Percentiles rank a stretch among this genome's conserved stretches.
These are phyloP conservation scores for Candolleomyces eurysporus DNA, from an alignment of 768 basidiomycete genomes.

Conservation along the genomic window DNA sequence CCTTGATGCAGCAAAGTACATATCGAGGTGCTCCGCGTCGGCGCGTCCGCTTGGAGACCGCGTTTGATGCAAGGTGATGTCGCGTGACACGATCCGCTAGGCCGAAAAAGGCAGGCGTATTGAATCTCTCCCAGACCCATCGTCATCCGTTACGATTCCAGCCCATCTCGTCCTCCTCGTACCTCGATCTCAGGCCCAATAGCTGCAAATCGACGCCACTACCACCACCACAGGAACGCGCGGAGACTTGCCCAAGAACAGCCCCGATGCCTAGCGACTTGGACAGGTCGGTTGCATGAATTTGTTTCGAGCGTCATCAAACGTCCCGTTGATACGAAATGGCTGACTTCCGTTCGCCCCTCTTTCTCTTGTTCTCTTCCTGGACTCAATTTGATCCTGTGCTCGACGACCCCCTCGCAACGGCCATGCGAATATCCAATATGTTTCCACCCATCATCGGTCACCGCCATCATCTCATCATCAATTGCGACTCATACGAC, in stretches of 20 bases:
- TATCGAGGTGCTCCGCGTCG: too few relatives aligned
- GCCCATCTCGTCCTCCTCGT: too few relatives aligned
- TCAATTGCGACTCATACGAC: neutral
- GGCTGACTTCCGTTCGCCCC: neutral
- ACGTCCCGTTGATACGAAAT: neutral
- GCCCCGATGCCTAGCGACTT: slow-evolving; percentile 51
- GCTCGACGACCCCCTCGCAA: too few relatives aligned
- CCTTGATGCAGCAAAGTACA: too few relatives aligned
- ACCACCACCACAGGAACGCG: neutral
- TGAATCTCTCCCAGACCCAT: too few relatives aligned
- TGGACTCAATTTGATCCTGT: neutral
- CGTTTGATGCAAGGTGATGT: too few relatives aligned
- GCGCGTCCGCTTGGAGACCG: too few relatives aligned
- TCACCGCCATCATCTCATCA: neutral
- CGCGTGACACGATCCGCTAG: too few relatives aligned
- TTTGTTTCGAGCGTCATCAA: neutral
- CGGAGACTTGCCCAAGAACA: neutral
- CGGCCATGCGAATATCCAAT: neutral
- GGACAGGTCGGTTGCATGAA: slow-evolving; percentile 43
- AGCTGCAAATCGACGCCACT: neutral
- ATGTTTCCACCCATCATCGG: neutral
- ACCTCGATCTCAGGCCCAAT: too few relatives aligned
- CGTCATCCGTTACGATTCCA: too few relatives aligned
- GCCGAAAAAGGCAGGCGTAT: too few relatives aligned
- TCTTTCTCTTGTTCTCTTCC: neutral